Evolutionary conservation across 306 rosid genomes (phyloP).

Genomic region (Vigna radiata): DNA sequence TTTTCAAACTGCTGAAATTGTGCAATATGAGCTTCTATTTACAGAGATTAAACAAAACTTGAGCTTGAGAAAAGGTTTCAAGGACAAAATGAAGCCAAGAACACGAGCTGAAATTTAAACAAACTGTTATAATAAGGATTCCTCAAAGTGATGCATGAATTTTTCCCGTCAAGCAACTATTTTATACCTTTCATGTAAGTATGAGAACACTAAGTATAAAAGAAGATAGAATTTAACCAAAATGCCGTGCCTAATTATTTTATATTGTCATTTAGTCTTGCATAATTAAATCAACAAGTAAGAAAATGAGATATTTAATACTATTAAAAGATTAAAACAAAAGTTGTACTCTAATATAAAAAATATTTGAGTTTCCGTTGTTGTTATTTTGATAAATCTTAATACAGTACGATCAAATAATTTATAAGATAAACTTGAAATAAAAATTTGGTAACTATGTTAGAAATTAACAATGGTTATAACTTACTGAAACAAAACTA

Average conservation of each 20-base stretch:
- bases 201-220: background rate
- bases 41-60: background rate
- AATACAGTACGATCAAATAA: background rate
- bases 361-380: background rate
- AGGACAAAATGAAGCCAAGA: conserved; percentile 5
- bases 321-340: background rate
- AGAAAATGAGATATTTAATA: background rate
- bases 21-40: background rate
- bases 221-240: background rate
- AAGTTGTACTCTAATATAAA: background rate
- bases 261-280: background rate
- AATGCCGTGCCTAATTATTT: background rate
- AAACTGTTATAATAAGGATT: background rate
- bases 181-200: background rate
- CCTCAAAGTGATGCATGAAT: background rate
- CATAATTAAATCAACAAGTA: background rate
- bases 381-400: background rate
- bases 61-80: background rate
- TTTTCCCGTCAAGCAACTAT: background rate
- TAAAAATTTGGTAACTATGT: too few relatives aligned
- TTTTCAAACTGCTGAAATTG: conserved; percentile 7
- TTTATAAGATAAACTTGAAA: too few relatives aligned
- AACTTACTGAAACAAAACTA: too few relatives aligned
- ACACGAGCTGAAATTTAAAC: background rate
- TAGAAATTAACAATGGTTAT: too few relatives aligned